These are phyloP conservation scores for Naganishia sp. DNA, from an alignment of 1,284 basidiomycete species.

Conservation along the genomic window DNA sequence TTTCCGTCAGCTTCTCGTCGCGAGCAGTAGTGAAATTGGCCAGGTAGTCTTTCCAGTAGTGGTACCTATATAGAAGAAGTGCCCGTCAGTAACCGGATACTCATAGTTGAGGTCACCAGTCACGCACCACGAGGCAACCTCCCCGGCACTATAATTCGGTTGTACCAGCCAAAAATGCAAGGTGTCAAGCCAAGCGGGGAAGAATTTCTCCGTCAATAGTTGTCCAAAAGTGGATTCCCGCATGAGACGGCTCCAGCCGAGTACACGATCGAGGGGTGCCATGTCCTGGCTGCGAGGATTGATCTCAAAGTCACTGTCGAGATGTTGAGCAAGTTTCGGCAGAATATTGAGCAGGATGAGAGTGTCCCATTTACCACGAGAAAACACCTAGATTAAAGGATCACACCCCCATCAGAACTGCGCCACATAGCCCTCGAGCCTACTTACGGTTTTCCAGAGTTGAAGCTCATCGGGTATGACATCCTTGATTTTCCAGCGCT, in stretches of 20 bases:
- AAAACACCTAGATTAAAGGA: conserved; percentile 62
- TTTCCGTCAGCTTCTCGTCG: conserved; percentile 42
- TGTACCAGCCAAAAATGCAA: conserved; percentile 87
- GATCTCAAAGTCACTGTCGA: conserved; percentile 80
- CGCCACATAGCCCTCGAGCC: background rate
- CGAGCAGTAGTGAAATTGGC: conserved; percentile 57
- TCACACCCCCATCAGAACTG: too few species aligned
- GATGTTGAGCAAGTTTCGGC: conserved; percentile 76
- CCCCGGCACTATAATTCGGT: conserved; percentile 76
- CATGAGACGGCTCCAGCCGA: conserved; percentile 75
- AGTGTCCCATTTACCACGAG: conserved; percentile 80
- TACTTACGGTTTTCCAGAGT: conserved; percentile 77
- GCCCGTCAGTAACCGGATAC: background rate
- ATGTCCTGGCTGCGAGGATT: conserved; percentile 87
- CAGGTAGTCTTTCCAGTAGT: conserved; percentile 82
- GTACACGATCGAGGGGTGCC: conserved; percentile 69
- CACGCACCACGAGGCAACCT: conserved; percentile 86
- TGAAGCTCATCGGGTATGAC: conserved; percentile 71
- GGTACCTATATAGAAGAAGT: conserved; percentile 52
- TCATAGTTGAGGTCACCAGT: background rate
- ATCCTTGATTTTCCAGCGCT: conserved; percentile 74
- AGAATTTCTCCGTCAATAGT: conserved; percentile 84
- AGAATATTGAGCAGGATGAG: conserved; percentile 87
- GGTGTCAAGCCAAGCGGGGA: conserved; percentile 93
- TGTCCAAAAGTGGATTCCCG: conserved; percentile 75